Percentiles rank a stretch among this genome's conserved stretches.
phyloP scores from a whole-genome alignment of 2,329 filamentous ascomycete species.

The Rhexocercosporidium sp. region DNA sequence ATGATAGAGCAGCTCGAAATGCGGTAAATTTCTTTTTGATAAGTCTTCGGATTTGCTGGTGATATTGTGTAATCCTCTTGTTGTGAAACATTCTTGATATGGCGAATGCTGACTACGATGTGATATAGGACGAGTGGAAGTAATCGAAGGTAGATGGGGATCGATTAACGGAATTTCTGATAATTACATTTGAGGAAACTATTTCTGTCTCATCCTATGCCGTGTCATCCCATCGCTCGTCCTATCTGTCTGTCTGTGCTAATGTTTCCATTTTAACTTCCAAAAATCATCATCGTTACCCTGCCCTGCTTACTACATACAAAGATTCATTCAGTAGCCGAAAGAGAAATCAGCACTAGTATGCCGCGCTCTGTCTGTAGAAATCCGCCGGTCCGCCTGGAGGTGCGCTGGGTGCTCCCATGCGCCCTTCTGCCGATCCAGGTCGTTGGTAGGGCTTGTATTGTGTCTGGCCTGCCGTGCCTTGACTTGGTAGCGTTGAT shows the following conservation, averaged over 20 bases:
- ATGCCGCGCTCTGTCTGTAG: constrained; percentile 53
- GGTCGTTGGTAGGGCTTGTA: constrained; percentile 61
- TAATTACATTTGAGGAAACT: constrained; percentile 5
- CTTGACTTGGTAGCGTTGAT: constrained; percentile 57
- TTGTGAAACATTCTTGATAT: too few species aligned
- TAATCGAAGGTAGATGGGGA: neutral
- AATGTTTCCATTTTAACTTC: neutral
- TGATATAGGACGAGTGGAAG: too few species aligned
- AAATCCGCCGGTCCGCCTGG: constrained; percentile 52
- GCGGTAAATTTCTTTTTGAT: too few species aligned
- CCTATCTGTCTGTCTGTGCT: neutral
- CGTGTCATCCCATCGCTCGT: too few species aligned
- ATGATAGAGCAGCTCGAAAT: too few species aligned
- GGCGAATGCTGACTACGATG: too few species aligned
- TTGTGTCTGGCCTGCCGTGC: constrained; percentile 44
- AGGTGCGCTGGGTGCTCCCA: constrained; percentile 54
- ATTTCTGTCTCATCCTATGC: neutral
- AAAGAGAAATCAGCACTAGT: constrained; percentile 25
- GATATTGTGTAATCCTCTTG: too few species aligned
- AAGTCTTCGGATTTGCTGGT: too few species aligned
- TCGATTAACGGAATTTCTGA: neutral
- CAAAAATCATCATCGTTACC: constrained; percentile 4
- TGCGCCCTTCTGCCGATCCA: constrained; percentile 33
- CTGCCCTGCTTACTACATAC: constrained; percentile 1
- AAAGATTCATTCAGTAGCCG: neutral